Evolutionary conservation across 495 filamentous ascomycete genomes (phyloP).

Genomic region (Penicillium simplicissimum): DNA sequence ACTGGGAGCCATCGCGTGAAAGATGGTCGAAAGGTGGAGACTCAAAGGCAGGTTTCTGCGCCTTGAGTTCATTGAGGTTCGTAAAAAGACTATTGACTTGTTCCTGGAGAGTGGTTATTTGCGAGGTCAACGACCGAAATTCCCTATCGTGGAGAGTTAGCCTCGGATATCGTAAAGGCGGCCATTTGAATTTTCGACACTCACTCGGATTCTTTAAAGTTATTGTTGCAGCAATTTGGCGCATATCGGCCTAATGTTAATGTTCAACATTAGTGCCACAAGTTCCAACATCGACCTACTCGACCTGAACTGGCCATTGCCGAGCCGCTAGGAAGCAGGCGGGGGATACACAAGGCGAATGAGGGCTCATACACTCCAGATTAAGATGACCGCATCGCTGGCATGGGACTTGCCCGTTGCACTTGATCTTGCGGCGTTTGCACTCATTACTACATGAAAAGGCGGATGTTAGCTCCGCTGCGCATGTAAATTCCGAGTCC

Average conservation of each 20-base stretch:
- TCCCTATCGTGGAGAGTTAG: conserved; percentile 51
- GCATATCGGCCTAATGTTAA: conserved; percentile 65
- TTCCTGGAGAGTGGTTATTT: conserved; percentile 75
- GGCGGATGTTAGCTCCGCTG: conserved; percentile 17
- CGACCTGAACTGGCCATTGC: background rate
- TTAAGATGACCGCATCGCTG: conserved; percentile 86
- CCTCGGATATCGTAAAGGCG: background rate
- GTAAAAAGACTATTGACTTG: conserved; percentile 77
- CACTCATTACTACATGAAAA: conserved; percentile 68
- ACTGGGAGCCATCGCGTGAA: conserved; percentile 41
- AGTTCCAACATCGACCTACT: background rate
- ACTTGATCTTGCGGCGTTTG: conserved; percentile 93
- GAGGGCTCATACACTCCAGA: conserved; percentile 62
- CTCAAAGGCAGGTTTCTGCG: conserved; percentile 38
- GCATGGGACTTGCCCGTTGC: conserved; percentile 88
- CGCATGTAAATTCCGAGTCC: conserved; percentile 3
- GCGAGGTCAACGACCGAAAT: conserved; percentile 73
- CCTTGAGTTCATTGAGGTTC: conserved; percentile 65
- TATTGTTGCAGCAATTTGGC: conserved; percentile 81
- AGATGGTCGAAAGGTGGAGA: conserved; percentile 41
- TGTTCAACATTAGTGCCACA: conserved; percentile 4
- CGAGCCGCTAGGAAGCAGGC: background rate
- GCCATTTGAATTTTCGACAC: conserved; percentile 16
- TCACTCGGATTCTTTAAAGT: conserved; percentile 81
- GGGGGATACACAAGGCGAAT: background rate